A percentile compares a stretch with the other conserved stretches of the same genome.
These are phyloP conservation scores for Coemansia reversa DNA, from an alignment of 192 early-diverging fungal genomes.

Conservation along the genomic window DNA sequence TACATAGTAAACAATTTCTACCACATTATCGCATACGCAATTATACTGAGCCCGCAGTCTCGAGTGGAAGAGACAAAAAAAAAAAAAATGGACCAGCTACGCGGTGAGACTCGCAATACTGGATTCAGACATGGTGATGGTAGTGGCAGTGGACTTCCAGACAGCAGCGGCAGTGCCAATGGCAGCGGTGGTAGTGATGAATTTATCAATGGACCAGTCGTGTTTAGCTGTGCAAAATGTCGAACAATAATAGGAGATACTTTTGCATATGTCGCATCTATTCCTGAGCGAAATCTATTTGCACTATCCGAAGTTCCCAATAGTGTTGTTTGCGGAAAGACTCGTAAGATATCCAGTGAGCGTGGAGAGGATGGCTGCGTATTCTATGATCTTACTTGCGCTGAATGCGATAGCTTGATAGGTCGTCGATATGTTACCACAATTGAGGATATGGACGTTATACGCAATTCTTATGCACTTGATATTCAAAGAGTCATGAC, in stretches of 20 bases:
- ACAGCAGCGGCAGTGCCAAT: constrained; percentile 14
- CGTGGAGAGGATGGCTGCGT: constrained; percentile 36
- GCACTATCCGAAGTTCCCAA: constrained; percentile 38
- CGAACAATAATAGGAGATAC: constrained; percentile 52
- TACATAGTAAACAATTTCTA: neutral
- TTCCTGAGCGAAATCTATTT: constrained; percentile 46
- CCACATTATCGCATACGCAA: neutral
- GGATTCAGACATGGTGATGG: constrained; percentile 10
- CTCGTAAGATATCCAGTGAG: constrained; percentile 25
- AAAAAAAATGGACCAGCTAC: constrained; percentile 21
- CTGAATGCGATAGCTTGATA: constrained; percentile 32
- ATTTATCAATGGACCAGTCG: constrained; percentile 41
- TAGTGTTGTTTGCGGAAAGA: constrained; percentile 23
- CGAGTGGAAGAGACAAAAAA: too few species aligned
- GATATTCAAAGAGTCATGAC: constrained; percentile 43
- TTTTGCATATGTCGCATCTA: constrained; percentile 43
- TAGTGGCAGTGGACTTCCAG: neutral
- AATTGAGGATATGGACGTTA: constrained; percentile 29
- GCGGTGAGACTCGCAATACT: constrained; percentile 12
- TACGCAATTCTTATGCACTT: constrained; percentile 36
- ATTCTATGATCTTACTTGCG: constrained; percentile 39
- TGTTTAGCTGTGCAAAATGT: constrained; percentile 52
- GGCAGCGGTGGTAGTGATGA: constrained; percentile 22
- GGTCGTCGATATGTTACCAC: constrained; percentile 43
- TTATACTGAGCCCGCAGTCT: too few species aligned